Evolutionary conservation across 1,139 yeast species (phyloP), one percentile per base, ranked within the genome.

Genomic region (Taphrina betulina): DNA sequence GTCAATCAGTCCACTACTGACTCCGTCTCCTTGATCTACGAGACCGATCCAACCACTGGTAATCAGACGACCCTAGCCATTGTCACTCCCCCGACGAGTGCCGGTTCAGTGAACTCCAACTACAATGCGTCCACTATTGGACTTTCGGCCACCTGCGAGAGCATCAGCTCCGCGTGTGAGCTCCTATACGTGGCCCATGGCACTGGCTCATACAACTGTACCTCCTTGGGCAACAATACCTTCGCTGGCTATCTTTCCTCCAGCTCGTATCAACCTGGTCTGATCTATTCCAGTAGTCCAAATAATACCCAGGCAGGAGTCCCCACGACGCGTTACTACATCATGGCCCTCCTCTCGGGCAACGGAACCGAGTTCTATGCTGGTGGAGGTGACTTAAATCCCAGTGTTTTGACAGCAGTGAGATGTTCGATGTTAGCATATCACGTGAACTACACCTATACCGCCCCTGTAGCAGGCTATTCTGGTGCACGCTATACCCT

Each of bases 91-190:
- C n/a, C 2, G 14, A 12, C 12, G 8, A 3, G 10, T n/a, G 4
- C 16, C 2, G 19, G 12, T 12, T 29, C 24, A 5, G n/a, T n/a
- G 14, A 28, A n/a, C 17, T 40, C 22, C n/a, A 28, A n/a, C 17
- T 40, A 40, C n/a, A 40, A 40, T 14, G 44, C 44, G n/a, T 40
- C 44, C 4, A 24, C 44, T 5, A 23, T 40, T 24, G 44, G 44
- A 7, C 22, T 26, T 20, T 23, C 33, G 8, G 24, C 44, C 3
- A 23, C n/a, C 16, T 40, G 44, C 22, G 12, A 16, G 19, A 40
- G 44, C 16, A 33, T 40, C 33, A 40, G 33, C 3, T 23, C n/a
- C 8, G 31, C 7, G n/a, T 40, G 44, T 16, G 33, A n/a, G 12
- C 5, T 14, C 19, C 16, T 4, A 2, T 16, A 24, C 5, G 17